Conservation (phyloP, 23 red algal species). For the Gracilaria domingensis region DNA sequence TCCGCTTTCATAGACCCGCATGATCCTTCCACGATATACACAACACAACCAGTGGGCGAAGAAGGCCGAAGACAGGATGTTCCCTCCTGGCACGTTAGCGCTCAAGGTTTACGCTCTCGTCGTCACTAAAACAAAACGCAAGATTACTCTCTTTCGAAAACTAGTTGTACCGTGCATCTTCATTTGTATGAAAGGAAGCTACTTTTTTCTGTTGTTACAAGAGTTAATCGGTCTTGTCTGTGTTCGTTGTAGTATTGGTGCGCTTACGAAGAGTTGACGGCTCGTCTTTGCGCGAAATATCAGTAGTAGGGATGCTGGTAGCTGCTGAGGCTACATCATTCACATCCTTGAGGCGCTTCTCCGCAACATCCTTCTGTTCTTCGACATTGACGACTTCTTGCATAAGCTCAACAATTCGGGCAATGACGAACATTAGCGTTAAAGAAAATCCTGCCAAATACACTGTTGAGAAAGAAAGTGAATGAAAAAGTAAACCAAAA, state of each 20-base stretch:
- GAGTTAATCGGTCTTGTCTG: conserved; percentile 56
- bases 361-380: conserved; percentile 44
- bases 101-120: conserved; percentile 56
- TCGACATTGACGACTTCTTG: conserved; percentile 60
- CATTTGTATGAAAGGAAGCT: background rate
- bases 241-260: conserved; percentile 16
- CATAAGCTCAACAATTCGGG: conserved; percentile 77
- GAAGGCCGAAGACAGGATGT: conserved; percentile 57
- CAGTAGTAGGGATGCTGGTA: conserved; percentile 34
- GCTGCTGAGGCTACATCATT: conserved; percentile 20
- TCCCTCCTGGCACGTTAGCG: conserved; percentile 64
- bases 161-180: background rate
- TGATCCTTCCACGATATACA: conserved; percentile 75
- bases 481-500: background rate
- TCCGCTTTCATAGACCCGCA: conserved; percentile 73
- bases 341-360: conserved; percentile 56
- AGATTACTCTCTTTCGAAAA: background rate
- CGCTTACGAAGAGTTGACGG: conserved; percentile 54
- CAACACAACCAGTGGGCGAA: conserved; percentile 66
- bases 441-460: conserved; percentile 78
- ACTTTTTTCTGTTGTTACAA: background rate
- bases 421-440: conserved; percentile 79
- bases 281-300: conserved; percentile 46
- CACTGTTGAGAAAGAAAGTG: conserved; percentile 27
- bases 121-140: conserved; percentile 23